A percentile compares a stretch with the other conserved stretches of the same genome.
Evolutionary conservation across 148 eudicot species (phyloP).

Genomic region (Oxyria digyna): DNA sequence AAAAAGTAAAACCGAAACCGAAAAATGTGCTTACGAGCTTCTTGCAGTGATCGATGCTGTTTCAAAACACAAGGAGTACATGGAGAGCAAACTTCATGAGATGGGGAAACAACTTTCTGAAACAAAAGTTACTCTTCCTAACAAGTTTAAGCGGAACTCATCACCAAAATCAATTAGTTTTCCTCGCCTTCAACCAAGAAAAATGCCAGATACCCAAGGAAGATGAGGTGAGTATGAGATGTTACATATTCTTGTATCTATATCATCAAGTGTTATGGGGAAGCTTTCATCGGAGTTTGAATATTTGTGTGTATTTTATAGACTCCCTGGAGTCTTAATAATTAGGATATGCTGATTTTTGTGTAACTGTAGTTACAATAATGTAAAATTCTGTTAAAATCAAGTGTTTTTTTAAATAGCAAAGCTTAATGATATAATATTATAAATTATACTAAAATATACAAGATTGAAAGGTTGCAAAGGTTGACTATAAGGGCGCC

Average conservation of each 20-base stretch:
- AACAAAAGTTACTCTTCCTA: constrained; percentile 32
- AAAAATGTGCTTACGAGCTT: constrained; percentile 58
- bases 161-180: constrained; percentile 8
- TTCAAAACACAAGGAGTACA: constrained; percentile 62
- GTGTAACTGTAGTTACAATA: no score
- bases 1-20: constrained; percentile 47
- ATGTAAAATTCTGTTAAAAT: no score
- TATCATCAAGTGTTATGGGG: neutral
- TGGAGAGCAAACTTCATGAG: constrained; percentile 39
- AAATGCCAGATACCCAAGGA: neutral
- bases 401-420: no score
- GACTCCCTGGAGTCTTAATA: no score
- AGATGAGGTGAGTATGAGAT: neutral
- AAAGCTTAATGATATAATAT: no score
- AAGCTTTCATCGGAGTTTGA: no score
- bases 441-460: no score
- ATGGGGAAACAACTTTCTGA: constrained; percentile 42
- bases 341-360: no score
- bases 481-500: no score
- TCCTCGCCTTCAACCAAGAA: neutral
- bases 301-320: no score
- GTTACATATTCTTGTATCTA: neutral
- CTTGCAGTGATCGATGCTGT: constrained; percentile 55
- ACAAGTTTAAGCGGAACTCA: constrained; percentile 31
- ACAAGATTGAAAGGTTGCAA: no score